Conservation (phyloP, 2,329 filamentous ascomycete species). For the Cytospora mali region DNA sequence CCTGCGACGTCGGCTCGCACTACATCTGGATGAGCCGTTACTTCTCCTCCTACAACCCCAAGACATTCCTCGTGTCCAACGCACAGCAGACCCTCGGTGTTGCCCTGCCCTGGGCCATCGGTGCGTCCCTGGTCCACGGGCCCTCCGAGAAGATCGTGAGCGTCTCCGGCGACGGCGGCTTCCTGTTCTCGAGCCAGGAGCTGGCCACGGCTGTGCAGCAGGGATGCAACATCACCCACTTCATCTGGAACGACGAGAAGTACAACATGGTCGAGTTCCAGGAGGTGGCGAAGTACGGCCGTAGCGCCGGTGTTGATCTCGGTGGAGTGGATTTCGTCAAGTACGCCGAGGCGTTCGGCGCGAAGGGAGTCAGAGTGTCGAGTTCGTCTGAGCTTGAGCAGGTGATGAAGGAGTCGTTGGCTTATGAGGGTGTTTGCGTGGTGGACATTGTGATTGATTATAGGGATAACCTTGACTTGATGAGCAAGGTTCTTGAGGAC, state of each 20-base stretch:
- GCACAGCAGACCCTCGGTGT: conserved; percentile 53
- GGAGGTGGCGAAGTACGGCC: conserved; percentile 52
- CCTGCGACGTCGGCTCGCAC: conserved; percentile 50
- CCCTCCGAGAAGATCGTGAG: conserved; percentile 47
- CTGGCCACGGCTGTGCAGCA: conserved; percentile 49
- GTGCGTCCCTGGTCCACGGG: conserved; percentile 45
- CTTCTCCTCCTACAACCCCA: conserved; percentile 48
- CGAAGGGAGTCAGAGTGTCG: conserved; percentile 46
- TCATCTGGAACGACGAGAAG: conserved; percentile 52
- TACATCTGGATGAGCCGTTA: conserved; percentile 53
- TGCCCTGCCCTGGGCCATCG: conserved; percentile 52
- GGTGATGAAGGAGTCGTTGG: conserved; percentile 48
- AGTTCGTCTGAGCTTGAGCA: conserved; percentile 43
- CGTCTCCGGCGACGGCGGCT: conserved; percentile 50
- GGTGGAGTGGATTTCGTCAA: conserved; percentile 51
- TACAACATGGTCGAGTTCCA: conserved; percentile 57
- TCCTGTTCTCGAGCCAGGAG: conserved; percentile 52
- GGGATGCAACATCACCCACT: conserved; percentile 52
- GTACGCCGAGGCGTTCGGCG: conserved; percentile 50
- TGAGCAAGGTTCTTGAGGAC: conserved; percentile 41
- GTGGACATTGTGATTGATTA: conserved; percentile 53
- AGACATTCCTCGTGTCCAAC: conserved; percentile 49
- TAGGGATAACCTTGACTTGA: conserved; percentile 44
- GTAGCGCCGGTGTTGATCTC: conserved; percentile 46
- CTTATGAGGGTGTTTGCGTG: conserved; percentile 45